Base-by-base conservation (phyloP, 805 yeast genomes). In the Candida lessepsii region DNA sequence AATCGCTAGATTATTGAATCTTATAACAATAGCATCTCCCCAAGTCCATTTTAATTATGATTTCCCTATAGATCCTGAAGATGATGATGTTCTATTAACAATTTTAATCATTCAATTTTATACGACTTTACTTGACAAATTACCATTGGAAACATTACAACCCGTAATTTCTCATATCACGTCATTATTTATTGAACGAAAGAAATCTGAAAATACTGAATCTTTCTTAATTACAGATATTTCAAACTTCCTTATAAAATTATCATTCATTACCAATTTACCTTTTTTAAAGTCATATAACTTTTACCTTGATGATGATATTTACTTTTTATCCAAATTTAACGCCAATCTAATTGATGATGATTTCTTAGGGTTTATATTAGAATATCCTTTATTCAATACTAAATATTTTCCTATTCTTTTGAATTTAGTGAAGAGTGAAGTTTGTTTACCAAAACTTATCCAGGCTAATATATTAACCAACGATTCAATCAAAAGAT, bases 61-160 rank as follows among this genome's bases (percentile, higher is more conserved):
- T 27, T 25, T 42, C 25, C 56, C 52, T 16, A 37, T 60, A n/a
- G 34, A 44, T 11, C 43, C 37, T 9, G 36, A 37, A 24, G 40
- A 48, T 2, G 54, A 54, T 29, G 43, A 49, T 3, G 53, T 54
- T 1, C 51, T 64, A 27, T 54, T 53, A 29, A 51, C 47, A n/a
- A 47, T 56, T 7, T 42, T 59, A 26, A 38, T 55, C 9, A 45
- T 61, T 9, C 54, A 54, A 17, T 64, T 56, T 46, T 62, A 60
- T 39, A 44, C 37, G 17, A 53, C 50, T 19, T 35, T 59, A 8
- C 39, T 61, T 11, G 41, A 41, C 5, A 41, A 41, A 16, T 15
- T 27, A 16, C 27, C 40, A 14, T 30, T n/a, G 4, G 17, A 8
- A n/a, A 10, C 34, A 1, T 29, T 39, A 3, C 15, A 23, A 7